Conservation (phyloP, 169 alveolate genomes). For the Eimeria brunetti region DNA sequence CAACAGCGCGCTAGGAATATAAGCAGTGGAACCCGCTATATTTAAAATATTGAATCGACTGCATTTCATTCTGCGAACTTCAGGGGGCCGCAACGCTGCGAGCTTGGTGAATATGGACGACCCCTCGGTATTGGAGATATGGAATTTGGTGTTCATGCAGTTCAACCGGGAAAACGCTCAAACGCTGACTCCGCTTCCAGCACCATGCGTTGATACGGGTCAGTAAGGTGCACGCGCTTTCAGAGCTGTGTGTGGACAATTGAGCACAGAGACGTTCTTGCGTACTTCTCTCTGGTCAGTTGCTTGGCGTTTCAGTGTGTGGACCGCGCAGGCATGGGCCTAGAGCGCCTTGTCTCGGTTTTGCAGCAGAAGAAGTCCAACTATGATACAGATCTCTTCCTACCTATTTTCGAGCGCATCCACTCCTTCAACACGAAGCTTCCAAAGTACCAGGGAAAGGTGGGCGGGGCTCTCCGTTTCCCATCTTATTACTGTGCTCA, state of each 20-base stretch:
- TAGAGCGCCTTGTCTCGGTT: conserved; percentile 95
- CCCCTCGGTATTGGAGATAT: conserved; percentile 96
- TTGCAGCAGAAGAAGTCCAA: conserved; percentile 91
- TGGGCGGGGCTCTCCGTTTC: conserved; percentile 6
- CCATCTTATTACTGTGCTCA: background rate
- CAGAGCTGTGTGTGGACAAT: background rate
- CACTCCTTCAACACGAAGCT: conserved; percentile 86
- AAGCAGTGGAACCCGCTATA: background rate
- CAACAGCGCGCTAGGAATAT: background rate
- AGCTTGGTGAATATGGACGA: conserved; percentile 94
- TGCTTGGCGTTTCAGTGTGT: background rate
- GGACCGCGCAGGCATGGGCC: conserved; percentile 90
- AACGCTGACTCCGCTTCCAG: conserved; percentile 92
- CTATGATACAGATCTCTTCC: conserved; percentile 96
- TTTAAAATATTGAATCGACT: background rate
- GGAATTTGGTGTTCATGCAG: conserved; percentile 98
- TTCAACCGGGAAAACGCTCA: conserved; percentile 93
- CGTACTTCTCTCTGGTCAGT: background rate
- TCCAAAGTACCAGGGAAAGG: conserved; percentile 91
- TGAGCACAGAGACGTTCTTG: no score
- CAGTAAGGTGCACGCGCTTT: background rate
- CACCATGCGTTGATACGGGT: conserved; percentile 96
- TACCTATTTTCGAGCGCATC: conserved; percentile 90
- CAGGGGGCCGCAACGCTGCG: conserved; percentile 95
- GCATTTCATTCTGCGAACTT: background rate